phyloP scores from a whole-genome alignment of 306 rosid species.

The Cucurbita ficifolia region DNA sequence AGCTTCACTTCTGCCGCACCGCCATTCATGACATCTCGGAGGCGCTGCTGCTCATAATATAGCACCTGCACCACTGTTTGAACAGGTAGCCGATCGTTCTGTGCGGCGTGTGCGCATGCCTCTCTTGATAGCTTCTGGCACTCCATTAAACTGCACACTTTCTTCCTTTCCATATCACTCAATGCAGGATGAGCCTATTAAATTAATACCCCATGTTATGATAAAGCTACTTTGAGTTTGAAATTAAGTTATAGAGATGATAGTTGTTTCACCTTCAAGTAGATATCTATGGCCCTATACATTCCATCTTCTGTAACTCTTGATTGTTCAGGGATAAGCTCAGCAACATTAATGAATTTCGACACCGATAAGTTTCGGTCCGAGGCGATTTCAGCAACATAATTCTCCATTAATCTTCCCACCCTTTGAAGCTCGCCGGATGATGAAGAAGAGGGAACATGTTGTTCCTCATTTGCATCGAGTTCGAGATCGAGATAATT shows the following conservation, averaged over 20 bases:
- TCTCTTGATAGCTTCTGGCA: constrained; percentile 82
- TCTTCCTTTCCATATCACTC: constrained; percentile 89
- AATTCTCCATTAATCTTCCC: constrained; percentile 75
- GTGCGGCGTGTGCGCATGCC: constrained; percentile 95
- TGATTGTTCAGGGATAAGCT: constrained; percentile 73
- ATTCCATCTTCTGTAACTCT: constrained; percentile 81
- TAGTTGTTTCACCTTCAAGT: constrained; percentile 49
- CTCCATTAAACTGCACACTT: constrained; percentile 87
- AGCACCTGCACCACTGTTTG: constrained; percentile 96
- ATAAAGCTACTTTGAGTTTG: too few species aligned
- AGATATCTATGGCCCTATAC: constrained; percentile 84
- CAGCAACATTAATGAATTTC: constrained; percentile 54
- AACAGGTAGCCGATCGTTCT: constrained; percentile 84
- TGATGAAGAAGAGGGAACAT: constrained; percentile 35
- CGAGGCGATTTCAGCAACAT: constrained; percentile 70
- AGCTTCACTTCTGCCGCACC: constrained; percentile 20
- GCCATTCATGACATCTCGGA: constrained; percentile 63
- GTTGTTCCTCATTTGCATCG: constrained; percentile 28
- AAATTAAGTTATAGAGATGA: too few species aligned
- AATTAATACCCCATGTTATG: neutral
- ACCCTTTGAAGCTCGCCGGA: constrained; percentile 41
- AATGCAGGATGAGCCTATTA: constrained; percentile 76
- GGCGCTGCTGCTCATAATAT: constrained; percentile 78
- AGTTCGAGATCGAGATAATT: constrained; percentile 45
- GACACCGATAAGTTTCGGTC: constrained; percentile 57